phyloP scores from a whole-genome alignment of 495 filamentous ascomycete species.

The Penicillium daleae region DNA sequence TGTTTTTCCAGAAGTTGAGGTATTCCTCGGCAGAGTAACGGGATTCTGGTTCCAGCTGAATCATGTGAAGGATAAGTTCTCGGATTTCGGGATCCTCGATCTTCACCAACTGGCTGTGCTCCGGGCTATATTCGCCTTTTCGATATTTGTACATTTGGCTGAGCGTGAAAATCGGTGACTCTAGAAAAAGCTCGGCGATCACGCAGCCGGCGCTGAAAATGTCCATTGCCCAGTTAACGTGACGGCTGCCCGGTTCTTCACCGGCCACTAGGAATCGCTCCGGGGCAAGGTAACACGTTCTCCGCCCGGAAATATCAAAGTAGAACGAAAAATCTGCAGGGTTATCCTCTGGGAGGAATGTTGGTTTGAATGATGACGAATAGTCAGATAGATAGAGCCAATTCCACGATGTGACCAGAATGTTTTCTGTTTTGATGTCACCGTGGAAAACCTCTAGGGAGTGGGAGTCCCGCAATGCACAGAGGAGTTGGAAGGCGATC shows the following conservation, averaged over 20 bases:
- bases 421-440: constrained; percentile 98
- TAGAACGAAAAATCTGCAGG: constrained; percentile 97
- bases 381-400: constrained; percentile 98
- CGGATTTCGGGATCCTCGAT: constrained; percentile 88
- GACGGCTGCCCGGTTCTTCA: constrained; percentile 63
- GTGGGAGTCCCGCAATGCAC: constrained; percentile 91
- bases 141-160: constrained; percentile 95
- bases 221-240: constrained; percentile 94
- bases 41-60: constrained; percentile 86
- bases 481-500: constrained; percentile 95
- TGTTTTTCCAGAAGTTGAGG: constrained; percentile 85
- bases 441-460: constrained; percentile 90
- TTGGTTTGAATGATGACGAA: constrained; percentile 92
- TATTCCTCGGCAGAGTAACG: constrained; percentile 95
- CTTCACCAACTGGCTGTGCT: constrained; percentile 74
- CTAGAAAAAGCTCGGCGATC: constrained; percentile 96
- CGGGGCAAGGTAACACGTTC: constrained; percentile 96
- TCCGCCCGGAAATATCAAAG: constrained; percentile 88
- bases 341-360: constrained; percentile 93
- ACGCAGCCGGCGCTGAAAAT: constrained; percentile 98
- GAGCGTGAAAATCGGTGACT: constrained; percentile 88
- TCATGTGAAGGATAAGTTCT: constrained; percentile 92
- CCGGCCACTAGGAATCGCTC: constrained; percentile 82
- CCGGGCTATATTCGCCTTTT: constrained; percentile 88
- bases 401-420: constrained; percentile 97